Base-by-base conservation (phyloP, 371 early-diverging fungal species). In the Rhizopus stolonifer region DNA sequence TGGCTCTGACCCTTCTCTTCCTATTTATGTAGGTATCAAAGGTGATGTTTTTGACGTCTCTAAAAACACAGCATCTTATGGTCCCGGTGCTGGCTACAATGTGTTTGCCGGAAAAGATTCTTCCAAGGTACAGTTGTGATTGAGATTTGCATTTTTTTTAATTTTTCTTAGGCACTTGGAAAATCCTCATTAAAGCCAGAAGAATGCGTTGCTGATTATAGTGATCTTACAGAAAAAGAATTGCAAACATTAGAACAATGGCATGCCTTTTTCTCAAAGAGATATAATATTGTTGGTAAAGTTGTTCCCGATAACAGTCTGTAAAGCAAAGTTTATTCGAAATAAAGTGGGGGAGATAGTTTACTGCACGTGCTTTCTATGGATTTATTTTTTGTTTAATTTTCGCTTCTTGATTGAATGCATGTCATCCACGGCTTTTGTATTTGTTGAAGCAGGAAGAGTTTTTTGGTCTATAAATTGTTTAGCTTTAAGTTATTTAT, bases 31-130 rank as follows among this genome's bases (percentile, higher is more conserved):
- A 14, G 92, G 88, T 25, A 83, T 94, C 60, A 89, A 88, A 52
- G 92, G 92, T 8, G 80, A 75, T 44, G 80, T 94, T 3, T 94
- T 87, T 59, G 92, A 94, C 61, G 94, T 94, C 5, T 68, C 84
- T 1, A 65, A 69, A 39, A 90, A 87, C 54, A 73, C 69, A 21
- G 71, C 72, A 29, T 73, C 84, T 49, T 93, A 93, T 62, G 86
- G 85, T 15, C 74, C 78, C 25, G 86, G 79, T 17, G 74, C 75
- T 25, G 81, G 85, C 38, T 91, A 93, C 63, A 72, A 69, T 50
- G 78, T 83, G 50, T 92, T 93, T 68, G 72, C 89, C 19, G 92
- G 94, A 50, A 86, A 85, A 61, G 92, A 94, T 59, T 88, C 91
- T 8, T 85, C 85, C 24, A 77, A 73, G 70, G 85, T 84, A 78